Evolutionary conservation across 2,329 filamentous ascomycete species (phyloP).

Genomic region (Alternaria angustiovoidea): DNA sequence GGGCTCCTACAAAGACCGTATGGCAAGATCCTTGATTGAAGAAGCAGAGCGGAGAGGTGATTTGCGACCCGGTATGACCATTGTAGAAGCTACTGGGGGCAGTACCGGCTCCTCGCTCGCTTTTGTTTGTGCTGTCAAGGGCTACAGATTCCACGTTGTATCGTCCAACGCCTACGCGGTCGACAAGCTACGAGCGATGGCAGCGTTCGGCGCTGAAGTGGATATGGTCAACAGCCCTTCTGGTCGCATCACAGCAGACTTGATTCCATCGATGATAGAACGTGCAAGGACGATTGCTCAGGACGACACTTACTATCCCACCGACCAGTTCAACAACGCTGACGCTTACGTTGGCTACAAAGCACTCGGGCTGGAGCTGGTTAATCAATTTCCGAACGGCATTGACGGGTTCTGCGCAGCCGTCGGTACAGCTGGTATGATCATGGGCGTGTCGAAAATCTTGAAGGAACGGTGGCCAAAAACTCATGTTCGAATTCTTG

Average conservation of each 20-base stretch:
- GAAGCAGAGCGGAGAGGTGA: not conserved
- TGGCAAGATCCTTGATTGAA: not conserved
- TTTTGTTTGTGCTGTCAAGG: not conserved
- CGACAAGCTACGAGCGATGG: not conserved
- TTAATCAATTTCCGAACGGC: not conserved
- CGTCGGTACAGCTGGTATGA: not conserved
- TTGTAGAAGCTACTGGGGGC: not conserved
- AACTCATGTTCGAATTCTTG: not conserved
- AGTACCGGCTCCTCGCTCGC: not conserved
- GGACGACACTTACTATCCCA: not conserved
- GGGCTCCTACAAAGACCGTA: not conserved
- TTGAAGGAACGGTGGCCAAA: not conserved
- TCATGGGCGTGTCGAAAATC: not conserved
- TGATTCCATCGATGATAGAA: not conserved
- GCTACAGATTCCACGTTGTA: not conserved
- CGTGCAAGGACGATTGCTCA: not conserved
- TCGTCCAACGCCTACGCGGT: not conserved
- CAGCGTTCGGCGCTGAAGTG: not conserved
- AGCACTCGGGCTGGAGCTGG: not conserved
- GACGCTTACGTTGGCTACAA: not conserved
- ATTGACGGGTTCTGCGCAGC: not conserved
- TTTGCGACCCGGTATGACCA: not conserved
- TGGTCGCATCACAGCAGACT: not conserved
- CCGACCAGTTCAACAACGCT: not conserved
- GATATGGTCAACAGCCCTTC: not conserved